Evolutionary conservation across 306 rosid species (phyloP), one percentile per base, ranked within the genome.

Genomic region (Oxytropis ochrocephala): DNA sequence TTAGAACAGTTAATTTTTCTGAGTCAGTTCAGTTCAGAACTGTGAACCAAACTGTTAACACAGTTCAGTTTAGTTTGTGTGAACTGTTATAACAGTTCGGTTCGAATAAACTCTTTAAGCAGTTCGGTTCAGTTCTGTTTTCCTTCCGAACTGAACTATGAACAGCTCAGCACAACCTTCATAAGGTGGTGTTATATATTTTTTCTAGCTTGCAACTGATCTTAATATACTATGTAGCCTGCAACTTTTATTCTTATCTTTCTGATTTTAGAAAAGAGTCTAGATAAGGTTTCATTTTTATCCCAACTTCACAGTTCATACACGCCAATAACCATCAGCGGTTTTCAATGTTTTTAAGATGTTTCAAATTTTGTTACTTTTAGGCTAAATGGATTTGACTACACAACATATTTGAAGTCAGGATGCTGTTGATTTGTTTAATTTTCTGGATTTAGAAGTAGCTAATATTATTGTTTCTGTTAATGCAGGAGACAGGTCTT

Each of bases 401-500:
- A 11, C 42, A 38, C 54, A 55, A 50, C 50, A 74, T 21, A 27
- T n/a, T 11, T 19, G 5, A 58, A 46, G 60, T 8, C 64, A 29
- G 18, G 48, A 69, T 3, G 14, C 60, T 60, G 60, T 72, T 63
- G 9, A 9, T 52, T 19, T 78, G 68, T 75, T 80, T 61, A 52
- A 51, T 36, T 67, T 61, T 54, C 29, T 8, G 2, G 67, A 64
- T 42, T 24, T 56, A 7, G 27, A 60, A 67, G 67, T 65, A 69
- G 73, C 74, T 78, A 50, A 70, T 59, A 43, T 35, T n/a, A 38
- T 46, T 48, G 36, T 69, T 38, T 54, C n/a, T 54, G 53, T 66
- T 75, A 14, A 55, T 84, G 79, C 93, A 91, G 99, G 74, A 77
- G 99, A 81, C 99, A 95, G 66, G 99, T 91, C 81, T 85, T 87